Evolutionary conservation across 768 basidiomycete species (phyloP).

Genomic region (Polyporus arcularius): DNA sequence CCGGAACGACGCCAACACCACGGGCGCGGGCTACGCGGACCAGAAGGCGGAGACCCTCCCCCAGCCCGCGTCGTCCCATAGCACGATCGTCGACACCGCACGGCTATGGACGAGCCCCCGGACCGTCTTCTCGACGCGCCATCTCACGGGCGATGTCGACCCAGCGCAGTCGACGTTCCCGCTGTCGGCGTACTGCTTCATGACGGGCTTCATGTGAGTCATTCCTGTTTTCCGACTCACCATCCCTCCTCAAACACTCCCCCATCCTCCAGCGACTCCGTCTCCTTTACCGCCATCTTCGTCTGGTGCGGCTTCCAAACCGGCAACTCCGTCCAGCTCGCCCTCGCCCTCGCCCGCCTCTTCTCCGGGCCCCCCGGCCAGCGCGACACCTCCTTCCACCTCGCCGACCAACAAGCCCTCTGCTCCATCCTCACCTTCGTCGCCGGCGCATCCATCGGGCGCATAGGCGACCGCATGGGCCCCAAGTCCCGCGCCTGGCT

Average conservation of each 20-base stretch:
- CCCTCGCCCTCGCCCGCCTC: constrained; percentile 80
- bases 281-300: constrained; percentile 78
- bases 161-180: constrained; percentile 51
- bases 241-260: background rate
- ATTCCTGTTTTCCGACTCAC: background rate
- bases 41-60: constrained; percentile 20
- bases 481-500: constrained; percentile 76
- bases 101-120: constrained; percentile 26
- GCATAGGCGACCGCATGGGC: constrained; percentile 83
- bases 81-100: constrained; percentile 19
- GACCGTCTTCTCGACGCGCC: constrained; percentile 22
- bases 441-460: constrained; percentile 73
- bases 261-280: constrained; percentile 50
- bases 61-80: constrained; percentile 13
- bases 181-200: constrained; percentile 69
- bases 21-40: constrained; percentile 13
- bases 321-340: constrained; percentile 74
- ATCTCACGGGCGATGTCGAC: constrained; percentile 48
- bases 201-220: constrained; percentile 77
- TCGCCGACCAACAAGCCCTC: constrained; percentile 82
- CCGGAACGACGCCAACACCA: background rate
- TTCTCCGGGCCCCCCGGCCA: constrained; percentile 53
- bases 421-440: constrained; percentile 80
- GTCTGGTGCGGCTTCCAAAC: constrained; percentile 90
- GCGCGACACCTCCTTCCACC: constrained; percentile 66